Evolutionary conservation across 768 basidiomycete genomes (phyloP), one percentile per base, ranked within the genome.

Genomic region (Tricholoma sp.): DNA sequence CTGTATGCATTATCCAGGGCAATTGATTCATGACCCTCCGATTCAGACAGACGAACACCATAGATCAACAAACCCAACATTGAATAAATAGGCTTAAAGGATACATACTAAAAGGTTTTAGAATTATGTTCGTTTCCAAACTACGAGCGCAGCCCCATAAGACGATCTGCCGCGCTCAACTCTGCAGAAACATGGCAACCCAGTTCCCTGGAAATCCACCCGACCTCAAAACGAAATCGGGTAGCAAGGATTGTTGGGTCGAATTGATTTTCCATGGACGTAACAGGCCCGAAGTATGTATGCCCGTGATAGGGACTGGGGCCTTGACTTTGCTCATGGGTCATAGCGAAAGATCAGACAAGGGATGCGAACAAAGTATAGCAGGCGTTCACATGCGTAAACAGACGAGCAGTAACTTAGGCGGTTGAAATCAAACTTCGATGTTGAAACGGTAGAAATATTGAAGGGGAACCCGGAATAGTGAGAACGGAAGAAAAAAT

Each of bases 251-350:
- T 60, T 64, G 24, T 61, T 64, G 64, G 57, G 71, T 65, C 70
- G 64, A 60, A 58, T 83, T 58, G 59, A 73, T 86, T 60, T 86
- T 81, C 84, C 85, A 86, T 78, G 74, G 82, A 81, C 84, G 84
- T 86, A 86, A 86, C 85, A 85, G 80, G 75, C 79, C 76, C 79
- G 72, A 66, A 76, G 72, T 72, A 72, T 82, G 57, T 60, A 47
- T 45, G 29, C 62, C 59, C 63, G 64, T 37, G 65, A 65, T 50
- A 37, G 66, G 62, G 47, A 74, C 76, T 74, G 72, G 76, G 73
- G 77, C 80, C 85, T 85, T 86, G 85, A 86, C 85, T 82, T 73
- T 76, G 83, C 79, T 75, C 76, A 73, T 82, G 80, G 80, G 22
- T 56, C 31, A 7, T 7, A 11, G 6, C 51, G 14, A 43, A 41